Base-by-base conservation (phyloP, 371 early-diverging fungal species). In the Mucor indicus region DNA sequence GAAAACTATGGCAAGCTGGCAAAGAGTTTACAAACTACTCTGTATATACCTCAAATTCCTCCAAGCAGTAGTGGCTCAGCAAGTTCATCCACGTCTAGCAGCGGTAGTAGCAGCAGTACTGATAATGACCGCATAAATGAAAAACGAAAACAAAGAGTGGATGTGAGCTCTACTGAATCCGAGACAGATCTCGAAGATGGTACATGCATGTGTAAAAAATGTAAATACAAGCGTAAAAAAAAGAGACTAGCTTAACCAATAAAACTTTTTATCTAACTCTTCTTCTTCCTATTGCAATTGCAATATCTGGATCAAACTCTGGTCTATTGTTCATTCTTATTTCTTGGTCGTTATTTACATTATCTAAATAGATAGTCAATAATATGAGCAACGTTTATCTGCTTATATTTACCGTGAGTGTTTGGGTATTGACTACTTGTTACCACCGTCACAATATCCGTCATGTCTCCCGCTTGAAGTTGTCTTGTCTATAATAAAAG, bases 151-250 rank as follows among this genome's bases (percentile, higher is more conserved):
- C 49, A 38, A 46, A 52, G 22, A 57, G 62, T 38, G 29, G 48
- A 52, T 4, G 57, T 79, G 39, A 72, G 67, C 48, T 75, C 75
- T 11, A 79, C 82, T 4, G 80, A 79, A 7, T 76, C 77, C 15
- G 82, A 79, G 44, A 72, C 69, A 7, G 82, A 81, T 48, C 39
- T 56, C 10, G 71, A 69, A 45, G 78, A 79, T 48, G 82, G 78
- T 44, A 78, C 75, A 9, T 83, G 83, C 50, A 78, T 75, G 77
- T 83, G 83, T 33, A 72, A 67, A 23, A 81, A 77, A 50, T 83
- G 83, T 56, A 83, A 83, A 58, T 61, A 57, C 38, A 76, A 69
- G 48, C 52, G 78, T 21, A 79, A 73, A 44, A 40, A 42, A 25
- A 57, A 42, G 21, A 39, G 27, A 38, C 20, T 11, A 20, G 41